Conservation (phyloP, 768 basidiomycete species). For the Plicaturopsis crispa region DNA sequence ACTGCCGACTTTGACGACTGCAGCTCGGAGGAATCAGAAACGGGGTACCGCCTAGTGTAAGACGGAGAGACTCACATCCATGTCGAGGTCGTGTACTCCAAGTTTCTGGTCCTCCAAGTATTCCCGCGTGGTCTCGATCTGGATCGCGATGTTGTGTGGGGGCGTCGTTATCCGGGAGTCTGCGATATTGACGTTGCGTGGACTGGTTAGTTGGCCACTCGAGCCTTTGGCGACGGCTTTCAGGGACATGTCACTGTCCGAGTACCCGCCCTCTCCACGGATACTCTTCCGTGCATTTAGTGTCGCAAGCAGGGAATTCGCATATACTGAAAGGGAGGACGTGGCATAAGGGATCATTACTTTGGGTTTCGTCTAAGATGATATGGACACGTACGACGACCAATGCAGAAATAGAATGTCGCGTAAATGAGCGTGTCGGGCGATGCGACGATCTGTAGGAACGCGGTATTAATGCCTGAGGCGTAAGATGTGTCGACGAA, state of each 20-base stretch:
- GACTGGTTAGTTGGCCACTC: neutral
- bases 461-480: neutral
- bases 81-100: no score
- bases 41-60: no score
- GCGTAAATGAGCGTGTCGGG: slow-evolving; percentile 20
- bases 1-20: no score
- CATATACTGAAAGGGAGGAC: slow-evolving; percentile 17
- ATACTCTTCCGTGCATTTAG: slow-evolving; percentile 21
- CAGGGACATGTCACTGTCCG: neutral
- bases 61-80: no score
- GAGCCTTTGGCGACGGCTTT: neutral
- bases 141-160: slow-evolving; percentile 6
- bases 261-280: slow-evolving; percentile 2
- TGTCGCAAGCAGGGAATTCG: slow-evolving; percentile 23
- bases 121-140: slow-evolving; percentile 4
- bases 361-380: slow-evolving; percentile 5
- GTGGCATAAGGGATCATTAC: neutral
- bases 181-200: no score
- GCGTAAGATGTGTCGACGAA: no score
- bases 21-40: no score
- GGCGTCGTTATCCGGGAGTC: slow-evolving; percentile 1
- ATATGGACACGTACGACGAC: slow-evolving; percentile 3
- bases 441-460: slow-evolving; percentile 16
- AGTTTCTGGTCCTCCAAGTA: no score
- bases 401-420: slow-evolving; percentile 10